phyloP scores from a whole-genome alignment of 768 basidiomycete genomes.

The Boletus sp. region DNA sequence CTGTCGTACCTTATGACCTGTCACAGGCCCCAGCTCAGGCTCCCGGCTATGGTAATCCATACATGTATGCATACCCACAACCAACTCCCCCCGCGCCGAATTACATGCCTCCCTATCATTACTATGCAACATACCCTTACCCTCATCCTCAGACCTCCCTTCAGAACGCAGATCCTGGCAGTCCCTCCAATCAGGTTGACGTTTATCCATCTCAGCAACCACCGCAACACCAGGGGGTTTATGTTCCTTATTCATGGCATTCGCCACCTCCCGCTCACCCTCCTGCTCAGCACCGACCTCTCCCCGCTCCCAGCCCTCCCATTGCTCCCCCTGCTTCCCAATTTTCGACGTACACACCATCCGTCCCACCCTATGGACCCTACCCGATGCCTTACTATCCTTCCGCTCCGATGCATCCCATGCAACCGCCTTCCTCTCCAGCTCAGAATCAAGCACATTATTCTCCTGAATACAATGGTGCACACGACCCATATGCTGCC shows the following conservation, averaged over 20 bases:
- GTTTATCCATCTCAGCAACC: constrained; percentile 32
- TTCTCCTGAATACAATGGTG: constrained; percentile 28
- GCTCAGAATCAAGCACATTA: constrained; percentile 27
- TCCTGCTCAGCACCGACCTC: constrained; percentile 40
- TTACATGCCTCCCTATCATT: constrained; percentile 40
- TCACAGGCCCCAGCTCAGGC: constrained; percentile 31
- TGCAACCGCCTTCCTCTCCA: constrained; percentile 26
- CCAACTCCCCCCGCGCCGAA: constrained; percentile 34
- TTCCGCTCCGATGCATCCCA: constrained; percentile 28
- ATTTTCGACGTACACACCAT: constrained; percentile 31
- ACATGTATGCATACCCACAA: constrained; percentile 43
- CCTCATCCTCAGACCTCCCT: constrained; percentile 43
- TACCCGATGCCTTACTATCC: constrained; percentile 35
- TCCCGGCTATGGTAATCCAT: constrained; percentile 31
- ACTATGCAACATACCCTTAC: constrained; percentile 50
- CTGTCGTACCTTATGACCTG: constrained; percentile 28
- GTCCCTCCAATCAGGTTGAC: constrained; percentile 28
- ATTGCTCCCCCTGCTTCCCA: constrained; percentile 31
- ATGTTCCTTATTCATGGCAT: constrained; percentile 32
- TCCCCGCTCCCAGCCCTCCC: constrained; percentile 30
- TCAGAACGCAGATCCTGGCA: constrained; percentile 37
- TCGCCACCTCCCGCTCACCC: constrained; percentile 37
- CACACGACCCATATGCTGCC: constrained; percentile 23
- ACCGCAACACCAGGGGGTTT: constrained; percentile 30
- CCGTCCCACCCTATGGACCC: constrained; percentile 32